These are phyloP conservation scores for Neurospora sp. DNA, from an alignment of 495 filamentous ascomycete genomes.

Conservation along the genomic window DNA sequence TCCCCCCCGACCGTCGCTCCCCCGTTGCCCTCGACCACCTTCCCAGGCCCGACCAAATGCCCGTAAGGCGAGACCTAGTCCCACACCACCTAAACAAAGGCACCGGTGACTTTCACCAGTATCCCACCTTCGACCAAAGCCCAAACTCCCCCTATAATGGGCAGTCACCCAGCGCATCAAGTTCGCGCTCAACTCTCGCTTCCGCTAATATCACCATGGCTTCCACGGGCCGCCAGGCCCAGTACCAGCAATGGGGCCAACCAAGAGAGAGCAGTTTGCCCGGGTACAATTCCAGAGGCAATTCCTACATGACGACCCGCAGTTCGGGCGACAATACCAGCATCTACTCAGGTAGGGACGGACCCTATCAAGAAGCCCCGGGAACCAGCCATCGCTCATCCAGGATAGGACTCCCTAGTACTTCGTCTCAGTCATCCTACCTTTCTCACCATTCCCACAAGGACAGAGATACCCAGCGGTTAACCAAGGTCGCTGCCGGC, in stretches of 20 bases:
- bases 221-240: conserved; percentile 56
- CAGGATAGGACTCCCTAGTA: conserved; percentile 37
- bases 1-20: conserved; percentile 53
- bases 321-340: conserved; percentile 33
- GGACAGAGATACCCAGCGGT: conserved; percentile 37
- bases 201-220: conserved; percentile 54
- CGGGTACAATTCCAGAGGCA: conserved; percentile 45
- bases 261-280: conserved; percentile 42
- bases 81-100: conserved; percentile 74
- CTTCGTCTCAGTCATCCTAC: conserved; percentile 39
- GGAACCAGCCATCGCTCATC: conserved; percentile 59
- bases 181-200: conserved; percentile 61
- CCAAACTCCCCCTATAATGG: conserved; percentile 37
- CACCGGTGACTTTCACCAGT: conserved; percentile 78
- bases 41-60: conserved; percentile 56
- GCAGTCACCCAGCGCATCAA: conserved; percentile 53
- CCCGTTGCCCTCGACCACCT: conserved; percentile 71
- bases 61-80: conserved; percentile 55
- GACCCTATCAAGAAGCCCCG: conserved; percentile 56
- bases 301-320: conserved; percentile 51
- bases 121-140: conserved; percentile 60
- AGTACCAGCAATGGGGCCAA: conserved; percentile 66
- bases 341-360: conserved; percentile 60
- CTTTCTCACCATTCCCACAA: conserved; percentile 31
- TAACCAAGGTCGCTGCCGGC: conserved; percentile 38